phyloP scores from a whole-genome alignment of 768 basidiomycete genomes.

The Naematelia aurantialba region DNA sequence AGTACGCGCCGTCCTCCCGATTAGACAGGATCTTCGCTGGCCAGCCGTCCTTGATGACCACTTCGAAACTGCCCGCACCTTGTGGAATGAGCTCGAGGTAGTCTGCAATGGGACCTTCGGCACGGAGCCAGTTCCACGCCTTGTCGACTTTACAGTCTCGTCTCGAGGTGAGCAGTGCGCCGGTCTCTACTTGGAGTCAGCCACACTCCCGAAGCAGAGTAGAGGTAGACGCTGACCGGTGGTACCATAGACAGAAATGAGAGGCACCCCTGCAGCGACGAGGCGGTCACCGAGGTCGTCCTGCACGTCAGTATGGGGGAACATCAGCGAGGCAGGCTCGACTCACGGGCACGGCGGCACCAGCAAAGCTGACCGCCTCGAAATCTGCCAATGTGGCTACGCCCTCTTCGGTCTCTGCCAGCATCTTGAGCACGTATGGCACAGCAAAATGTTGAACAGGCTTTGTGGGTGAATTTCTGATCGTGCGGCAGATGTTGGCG shows the following conservation, averaged over 20 bases:
- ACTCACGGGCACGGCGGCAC: conserved; percentile 56
- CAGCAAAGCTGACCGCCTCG: conserved; percentile 58
- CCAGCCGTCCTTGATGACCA: conserved; percentile 58
- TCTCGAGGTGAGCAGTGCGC: conserved; percentile 37
- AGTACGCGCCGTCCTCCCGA: conserved; percentile 58
- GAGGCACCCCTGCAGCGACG: conserved; percentile 55
- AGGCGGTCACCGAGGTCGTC: conserved; percentile 59
- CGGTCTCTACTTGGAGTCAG: conserved; percentile 26
- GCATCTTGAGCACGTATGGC: conserved; percentile 53
- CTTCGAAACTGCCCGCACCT: conserved; percentile 55
- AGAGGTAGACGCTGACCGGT: conserved; percentile 36
- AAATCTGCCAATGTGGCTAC: conserved; percentile 53
- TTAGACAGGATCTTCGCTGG: conserved; percentile 57
- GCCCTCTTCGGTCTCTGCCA: conserved; percentile 57
- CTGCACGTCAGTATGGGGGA: not conserved
- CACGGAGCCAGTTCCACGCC: conserved; percentile 59
- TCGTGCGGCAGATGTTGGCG: conserved; percentile 39
- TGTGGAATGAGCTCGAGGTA: conserved; percentile 55
- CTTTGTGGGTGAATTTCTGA: conserved; percentile 34
- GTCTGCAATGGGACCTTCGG: conserved; percentile 40
- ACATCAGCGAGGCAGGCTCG: not conserved
- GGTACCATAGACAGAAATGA: conserved; percentile 57
- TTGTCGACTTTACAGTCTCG: conserved; percentile 56
- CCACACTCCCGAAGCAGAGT: not conserved
- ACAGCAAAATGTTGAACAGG: conserved; percentile 48